phyloP scores from a whole-genome alignment of 2,329 filamentous ascomycete genomes.

The Diaporthe velutina region DNA sequence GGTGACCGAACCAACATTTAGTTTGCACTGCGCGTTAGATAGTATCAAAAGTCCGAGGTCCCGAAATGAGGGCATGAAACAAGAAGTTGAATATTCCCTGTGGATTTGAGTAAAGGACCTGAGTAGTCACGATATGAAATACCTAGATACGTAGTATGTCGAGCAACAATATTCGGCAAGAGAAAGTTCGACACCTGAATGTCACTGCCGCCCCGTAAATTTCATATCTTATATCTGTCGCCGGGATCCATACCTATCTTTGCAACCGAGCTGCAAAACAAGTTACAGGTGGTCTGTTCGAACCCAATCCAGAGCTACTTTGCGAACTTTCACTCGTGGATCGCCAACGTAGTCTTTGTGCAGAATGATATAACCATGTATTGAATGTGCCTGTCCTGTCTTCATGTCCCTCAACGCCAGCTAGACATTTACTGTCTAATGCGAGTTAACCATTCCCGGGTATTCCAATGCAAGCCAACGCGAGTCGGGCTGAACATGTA shows the following conservation, averaged over 20 bases:
- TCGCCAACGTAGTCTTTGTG: background rate
- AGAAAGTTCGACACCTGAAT: background rate
- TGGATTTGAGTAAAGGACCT: background rate
- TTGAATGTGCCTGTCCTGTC: slow-evolving; percentile 15
- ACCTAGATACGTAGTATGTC: background rate
- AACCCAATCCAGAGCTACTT: background rate
- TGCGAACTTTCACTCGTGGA: background rate
- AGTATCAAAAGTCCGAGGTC: background rate
- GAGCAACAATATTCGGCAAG: background rate
- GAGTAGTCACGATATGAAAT: too few species aligned
- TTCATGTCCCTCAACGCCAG: slow-evolving; percentile 3
- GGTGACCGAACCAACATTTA: background rate
- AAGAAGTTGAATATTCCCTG: background rate
- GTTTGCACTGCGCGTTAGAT: background rate
- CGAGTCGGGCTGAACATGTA: background rate
- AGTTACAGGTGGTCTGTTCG: background rate
- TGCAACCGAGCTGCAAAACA: background rate
- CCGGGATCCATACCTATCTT: background rate
- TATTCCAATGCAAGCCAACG: background rate
- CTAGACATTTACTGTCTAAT: slow-evolving; percentile 19
- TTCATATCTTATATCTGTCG: background rate
- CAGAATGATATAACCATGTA: background rate
- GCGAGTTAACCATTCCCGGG: background rate
- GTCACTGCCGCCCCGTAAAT: background rate
- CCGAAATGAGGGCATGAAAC: background rate